Conservation (phyloP, 2,329 filamentous ascomycete genomes). For the Aspergillus sp. region DNA sequence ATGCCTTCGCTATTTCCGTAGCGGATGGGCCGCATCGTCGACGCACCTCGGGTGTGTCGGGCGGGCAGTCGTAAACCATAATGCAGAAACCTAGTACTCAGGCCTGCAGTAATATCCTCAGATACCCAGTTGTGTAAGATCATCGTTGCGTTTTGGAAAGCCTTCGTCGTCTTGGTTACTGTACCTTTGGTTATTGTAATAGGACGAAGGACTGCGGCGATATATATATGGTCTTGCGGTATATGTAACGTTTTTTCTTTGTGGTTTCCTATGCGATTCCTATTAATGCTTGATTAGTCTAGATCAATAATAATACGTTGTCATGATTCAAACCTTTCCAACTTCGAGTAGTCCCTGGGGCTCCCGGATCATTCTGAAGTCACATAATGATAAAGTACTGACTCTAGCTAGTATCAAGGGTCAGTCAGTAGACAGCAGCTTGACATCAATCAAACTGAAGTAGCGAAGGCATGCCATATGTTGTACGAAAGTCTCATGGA, state of each 20-base stretch:
- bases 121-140: slow-evolving; percentile 34
- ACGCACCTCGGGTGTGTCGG: not conserved
- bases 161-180: not conserved
- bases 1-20: not conserved
- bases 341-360: too few relatives aligned
- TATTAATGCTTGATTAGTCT: slow-evolving; percentile 3
- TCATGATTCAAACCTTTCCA: not conserved
- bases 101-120: slow-evolving; percentile 27
- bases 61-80: not conserved
- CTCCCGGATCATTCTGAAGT: too few relatives aligned
- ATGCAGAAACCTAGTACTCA: not conserved
- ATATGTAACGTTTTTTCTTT: slow-evolving; percentile 6
- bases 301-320: slow-evolving; percentile 5
- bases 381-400: too few relatives aligned
- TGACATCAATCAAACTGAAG: too few relatives aligned
- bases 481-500: too few relatives aligned
- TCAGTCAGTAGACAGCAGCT: too few relatives aligned
- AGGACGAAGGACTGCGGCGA: not conserved
- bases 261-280: slow-evolving; percentile 8
- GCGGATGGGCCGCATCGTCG: not conserved
- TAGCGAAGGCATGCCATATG: too few relatives aligned
- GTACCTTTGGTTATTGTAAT: not conserved
- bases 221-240: slow-evolving; percentile 13
- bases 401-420: too few relatives aligned
- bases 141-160: slow-evolving; percentile 14